Conservation (phyloP, 805 yeast genomes). For the Hanseniaspora occidentalis region DNA sequence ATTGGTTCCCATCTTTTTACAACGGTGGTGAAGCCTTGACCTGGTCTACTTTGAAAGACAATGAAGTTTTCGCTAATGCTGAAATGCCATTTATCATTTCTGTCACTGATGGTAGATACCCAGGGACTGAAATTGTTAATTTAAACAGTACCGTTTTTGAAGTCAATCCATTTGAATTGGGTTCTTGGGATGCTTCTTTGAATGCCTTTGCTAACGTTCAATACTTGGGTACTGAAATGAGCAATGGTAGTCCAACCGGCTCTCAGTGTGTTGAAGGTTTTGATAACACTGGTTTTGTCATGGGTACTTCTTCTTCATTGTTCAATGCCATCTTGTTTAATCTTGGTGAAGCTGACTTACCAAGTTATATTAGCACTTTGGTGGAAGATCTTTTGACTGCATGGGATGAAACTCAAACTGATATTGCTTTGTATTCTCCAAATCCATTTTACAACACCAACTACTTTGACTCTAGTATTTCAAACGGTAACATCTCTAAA, state of each 20-base stretch:
- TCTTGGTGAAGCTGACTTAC: slow-evolving; percentile 38
- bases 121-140: slow-evolving; percentile 41
- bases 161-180: slow-evolving; percentile 58
- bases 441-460: slow-evolving; percentile 51
- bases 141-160: slow-evolving; percentile 59
- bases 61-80: slow-evolving; percentile 46
- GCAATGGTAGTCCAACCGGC: slow-evolving; percentile 51
- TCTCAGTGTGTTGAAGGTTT: slow-evolving; percentile 49
- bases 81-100: slow-evolving; percentile 64
- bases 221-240: slow-evolving; percentile 56
- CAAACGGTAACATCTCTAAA: slow-evolving; percentile 26
- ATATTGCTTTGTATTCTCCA: slow-evolving; percentile 59
- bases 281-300: slow-evolving; percentile 70
- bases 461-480: slow-evolving; percentile 18
- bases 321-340: slow-evolving; percentile 57
- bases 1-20: slow-evolving; percentile 49
- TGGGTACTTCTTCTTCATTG: slow-evolving; percentile 75
- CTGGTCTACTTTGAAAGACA: slow-evolving; percentile 44
- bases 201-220: slow-evolving; percentile 51
- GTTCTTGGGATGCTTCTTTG: slow-evolving; percentile 78
- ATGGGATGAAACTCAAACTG: slow-evolving; percentile 39
- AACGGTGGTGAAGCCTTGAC: slow-evolving; percentile 54
- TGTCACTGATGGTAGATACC: slow-evolving; percentile 55
- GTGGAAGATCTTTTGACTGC: slow-evolving; percentile 30
- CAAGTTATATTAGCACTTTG: slow-evolving; percentile 33